Percentiles rank a stretch among this genome's conserved stretches.
Conservation (phyloP, 1,284 basidiomycete species). For the Microbotryum intermedium region DNA sequence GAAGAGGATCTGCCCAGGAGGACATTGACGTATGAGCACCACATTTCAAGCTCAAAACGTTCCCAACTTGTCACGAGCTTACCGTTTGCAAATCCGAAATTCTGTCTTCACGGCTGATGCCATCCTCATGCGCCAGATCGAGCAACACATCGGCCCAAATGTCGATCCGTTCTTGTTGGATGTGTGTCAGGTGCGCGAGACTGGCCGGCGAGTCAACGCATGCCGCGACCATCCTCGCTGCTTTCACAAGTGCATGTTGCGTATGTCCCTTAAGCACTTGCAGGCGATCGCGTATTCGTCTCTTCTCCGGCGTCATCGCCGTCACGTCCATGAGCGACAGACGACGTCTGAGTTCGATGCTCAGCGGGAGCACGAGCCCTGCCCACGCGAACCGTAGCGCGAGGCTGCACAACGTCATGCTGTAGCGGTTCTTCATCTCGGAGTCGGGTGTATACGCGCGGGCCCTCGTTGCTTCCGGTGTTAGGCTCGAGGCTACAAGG, state of each 20-base stretch:
- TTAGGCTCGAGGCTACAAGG: constrained; percentile 20
- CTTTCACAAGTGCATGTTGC: constrained; percentile 13
- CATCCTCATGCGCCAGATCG: constrained; percentile 14
- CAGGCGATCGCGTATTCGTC: constrained; percentile 13
- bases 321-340: neutral
- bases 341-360: constrained; percentile 13
- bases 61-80: neutral
- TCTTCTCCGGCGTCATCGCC: constrained; percentile 1
- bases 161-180: constrained; percentile 19
- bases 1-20: constrained; percentile 7
- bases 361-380: constrained; percentile 17
- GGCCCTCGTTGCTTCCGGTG: constrained; percentile 15
- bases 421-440: neutral
- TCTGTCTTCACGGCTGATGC: constrained; percentile 14
- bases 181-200: constrained; percentile 16
- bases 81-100: constrained; percentile 2
- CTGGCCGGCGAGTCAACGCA: constrained; percentile 20
- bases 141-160: constrained; percentile 17
- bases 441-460: constrained; percentile 17
- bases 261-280: constrained; percentile 12
- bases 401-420: constrained; percentile 9
- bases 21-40: neutral
- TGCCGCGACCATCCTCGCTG: constrained; percentile 20
- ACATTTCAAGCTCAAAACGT: neutral
- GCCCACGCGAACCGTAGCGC: constrained; percentile 20